Evolutionary conservation across 2,329 filamentous ascomycete genomes (phyloP).

Genomic region (Talaromyces atroroseus): DNA sequence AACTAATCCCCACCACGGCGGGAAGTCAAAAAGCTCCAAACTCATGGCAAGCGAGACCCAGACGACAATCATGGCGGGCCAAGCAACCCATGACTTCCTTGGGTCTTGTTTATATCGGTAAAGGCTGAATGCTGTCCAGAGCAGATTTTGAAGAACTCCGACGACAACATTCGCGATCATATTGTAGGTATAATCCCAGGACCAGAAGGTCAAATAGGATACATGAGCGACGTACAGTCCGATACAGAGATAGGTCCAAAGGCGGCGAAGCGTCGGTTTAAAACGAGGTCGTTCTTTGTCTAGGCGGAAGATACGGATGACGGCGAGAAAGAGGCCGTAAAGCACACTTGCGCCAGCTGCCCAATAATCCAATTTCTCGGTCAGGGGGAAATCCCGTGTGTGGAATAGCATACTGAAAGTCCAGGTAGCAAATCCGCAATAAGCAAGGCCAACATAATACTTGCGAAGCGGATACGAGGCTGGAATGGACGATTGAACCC

Average conservation of each 20-base stretch:
- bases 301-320: slow-evolving; percentile 75
- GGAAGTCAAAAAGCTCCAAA: slow-evolving; percentile 89
- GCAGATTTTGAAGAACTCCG: slow-evolving; percentile 70
- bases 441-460: slow-evolving; percentile 76
- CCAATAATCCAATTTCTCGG: slow-evolving; percentile 96
- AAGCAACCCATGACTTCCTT: slow-evolving; percentile 72
- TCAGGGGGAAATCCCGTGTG: slow-evolving; percentile 74
- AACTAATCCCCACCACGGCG: slow-evolving; percentile 72
- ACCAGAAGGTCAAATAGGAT: slow-evolving; percentile 74
- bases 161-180: slow-evolving; percentile 89
- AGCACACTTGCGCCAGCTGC: slow-evolving; percentile 83
- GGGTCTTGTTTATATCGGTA: slow-evolving; percentile 62
- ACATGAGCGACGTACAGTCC: slow-evolving; percentile 70
- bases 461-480: slow-evolving; percentile 66
- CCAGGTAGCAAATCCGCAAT: slow-evolving; percentile 79
- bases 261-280: slow-evolving; percentile 54
- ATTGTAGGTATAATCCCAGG: slow-evolving; percentile 96
- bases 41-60: slow-evolving; percentile 95
- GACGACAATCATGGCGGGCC: slow-evolving; percentile 84
- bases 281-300: slow-evolving; percentile 52
- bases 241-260: slow-evolving; percentile 72
- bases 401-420: slow-evolving; percentile 87
- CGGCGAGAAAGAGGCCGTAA: slow-evolving; percentile 83
- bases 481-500: slow-evolving; percentile 66
- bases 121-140: slow-evolving; percentile 84